Evolutionary conservation across 2,329 filamentous ascomycete species (phyloP), one percentile per base, ranked within the genome.

Genomic region (Penicillium sp.): DNA sequence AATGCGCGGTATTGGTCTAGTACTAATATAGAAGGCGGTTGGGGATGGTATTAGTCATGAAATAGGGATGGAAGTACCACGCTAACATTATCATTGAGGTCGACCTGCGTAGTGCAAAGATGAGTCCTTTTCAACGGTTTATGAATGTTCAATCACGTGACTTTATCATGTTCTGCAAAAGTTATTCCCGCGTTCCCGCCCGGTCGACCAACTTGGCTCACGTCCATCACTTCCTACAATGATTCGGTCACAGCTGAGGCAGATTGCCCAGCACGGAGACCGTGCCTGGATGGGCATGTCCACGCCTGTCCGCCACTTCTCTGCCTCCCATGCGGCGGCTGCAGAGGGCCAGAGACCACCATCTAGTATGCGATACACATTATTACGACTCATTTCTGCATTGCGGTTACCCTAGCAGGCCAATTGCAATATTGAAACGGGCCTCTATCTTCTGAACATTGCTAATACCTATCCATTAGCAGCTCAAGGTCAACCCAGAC

Each of bases 231-330:
- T 44, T 49, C 54, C 33, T 40, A 71, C 52, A 22, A 75, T 75
- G 73, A 59, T 75, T 56, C 69, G 69, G 50, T 58, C 63, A 54
- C 67, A 68, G 50, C 24, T 69, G 37, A 61, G 69, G 37, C 69
- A 66, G 39, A 36, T 68, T 7, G 35, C 53, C 18, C 60, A 59
- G 31, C 58, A 61, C 11, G 50, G 60, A 27, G 58, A 65, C 35
- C 57, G 54, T 41, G 52, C 55, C 6, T 65, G 62, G 39, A 6
- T 65, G 14, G 58, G 62, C 41, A 41, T 63, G 16, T 44, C 56
- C 13, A 37, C 54, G 18, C 55, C 67, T 4, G 31, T 64, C 46
- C 71, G 73, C 13, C 63, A 66, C n/a, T 70, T 75, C 49, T 74
- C 73, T 43, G 52, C 56, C 46, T 60, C 65, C 35, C 60, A 50